Conservation (phyloP, 2,329 filamentous ascomycete genomes). For the Aspergillus sp. region DNA sequence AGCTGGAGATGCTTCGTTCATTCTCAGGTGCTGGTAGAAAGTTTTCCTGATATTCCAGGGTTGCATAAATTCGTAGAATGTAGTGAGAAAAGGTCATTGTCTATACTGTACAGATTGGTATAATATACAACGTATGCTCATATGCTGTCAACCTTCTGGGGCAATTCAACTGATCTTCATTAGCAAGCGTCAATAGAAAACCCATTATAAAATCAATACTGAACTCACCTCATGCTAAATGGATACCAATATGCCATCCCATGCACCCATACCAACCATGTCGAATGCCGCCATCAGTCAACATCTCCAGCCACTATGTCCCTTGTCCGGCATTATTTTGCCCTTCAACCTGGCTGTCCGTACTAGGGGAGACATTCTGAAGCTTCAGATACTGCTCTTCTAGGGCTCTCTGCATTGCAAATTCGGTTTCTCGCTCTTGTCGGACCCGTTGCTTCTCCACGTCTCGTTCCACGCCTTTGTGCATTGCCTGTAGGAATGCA, state of each 20-base stretch:
- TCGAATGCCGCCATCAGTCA: background rate
- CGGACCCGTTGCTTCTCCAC: conserved; percentile 90
- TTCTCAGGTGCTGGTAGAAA: too few relatives aligned
- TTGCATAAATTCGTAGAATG: background rate
- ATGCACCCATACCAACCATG: background rate
- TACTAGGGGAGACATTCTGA: conserved; percentile 62
- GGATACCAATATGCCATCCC: background rate
- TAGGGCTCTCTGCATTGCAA: conserved; percentile 78
- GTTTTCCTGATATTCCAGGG: background rate
- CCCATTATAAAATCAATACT: background rate
- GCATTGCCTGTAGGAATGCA: conserved; percentile 62
- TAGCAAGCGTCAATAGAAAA: background rate
- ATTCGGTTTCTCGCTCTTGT: conserved; percentile 83
- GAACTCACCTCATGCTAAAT: background rate
- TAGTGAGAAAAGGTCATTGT: background rate
- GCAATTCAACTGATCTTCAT: background rate
- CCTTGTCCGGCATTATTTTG: conserved; percentile 12
- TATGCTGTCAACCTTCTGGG: background rate
- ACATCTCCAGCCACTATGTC: conserved; percentile 11
- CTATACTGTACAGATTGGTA: background rate
- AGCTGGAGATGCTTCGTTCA: too few relatives aligned
- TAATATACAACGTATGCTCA: conserved; percentile 4
- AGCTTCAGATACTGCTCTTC: conserved; percentile 86
- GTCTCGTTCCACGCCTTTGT: conserved; percentile 85
- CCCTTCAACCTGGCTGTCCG: conserved; percentile 14